These are phyloP conservation scores for Gentiana straminea DNA, from an alignment of 257 asterid species.

Conservation along the genomic window DNA sequence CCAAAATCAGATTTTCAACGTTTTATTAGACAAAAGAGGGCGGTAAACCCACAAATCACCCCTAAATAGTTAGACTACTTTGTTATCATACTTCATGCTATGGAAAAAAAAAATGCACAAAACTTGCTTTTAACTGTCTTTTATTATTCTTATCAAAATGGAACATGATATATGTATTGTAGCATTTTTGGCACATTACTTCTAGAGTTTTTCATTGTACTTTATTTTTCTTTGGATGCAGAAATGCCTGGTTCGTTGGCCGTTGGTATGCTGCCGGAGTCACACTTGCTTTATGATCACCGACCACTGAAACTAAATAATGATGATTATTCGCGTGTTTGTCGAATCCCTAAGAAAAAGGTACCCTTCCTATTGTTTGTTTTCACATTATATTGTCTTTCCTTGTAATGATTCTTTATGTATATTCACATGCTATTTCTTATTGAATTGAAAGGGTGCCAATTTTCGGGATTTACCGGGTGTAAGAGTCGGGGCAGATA, in stretches of 20 bases:
- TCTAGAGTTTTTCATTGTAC: no score
- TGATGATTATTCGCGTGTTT: slow-evolving; percentile 63
- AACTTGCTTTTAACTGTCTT: no score
- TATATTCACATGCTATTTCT: background rate
- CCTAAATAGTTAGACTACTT: no score
- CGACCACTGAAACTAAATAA: slow-evolving; percentile 43
- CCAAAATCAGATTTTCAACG: slow-evolving; percentile 49
- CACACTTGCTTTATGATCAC: slow-evolving; percentile 60
- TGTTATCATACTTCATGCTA: no score
- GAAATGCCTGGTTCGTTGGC: slow-evolving; percentile 51
- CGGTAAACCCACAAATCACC: slow-evolving; percentile 33
- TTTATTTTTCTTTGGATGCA: slow-evolving; percentile 9
- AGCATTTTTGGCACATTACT: no score
- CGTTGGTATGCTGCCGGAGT: background rate
- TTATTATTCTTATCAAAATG: no score
- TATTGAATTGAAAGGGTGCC: slow-evolving; percentile 48
- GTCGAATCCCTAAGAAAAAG: slow-evolving; percentile 60
- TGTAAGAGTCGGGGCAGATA: slow-evolving; percentile 44
- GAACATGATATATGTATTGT: no score
- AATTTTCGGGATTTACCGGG: slow-evolving; percentile 67
- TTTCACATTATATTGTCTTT: background rate
- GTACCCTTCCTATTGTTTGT: slow-evolving; percentile 14
- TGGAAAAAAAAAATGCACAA: no score
- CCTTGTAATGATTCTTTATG: background rate
- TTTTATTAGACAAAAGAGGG: slow-evolving; percentile 41